Conservation (phyloP, 192 early-diverging fungal species). For the Coemansia reversa region DNA sequence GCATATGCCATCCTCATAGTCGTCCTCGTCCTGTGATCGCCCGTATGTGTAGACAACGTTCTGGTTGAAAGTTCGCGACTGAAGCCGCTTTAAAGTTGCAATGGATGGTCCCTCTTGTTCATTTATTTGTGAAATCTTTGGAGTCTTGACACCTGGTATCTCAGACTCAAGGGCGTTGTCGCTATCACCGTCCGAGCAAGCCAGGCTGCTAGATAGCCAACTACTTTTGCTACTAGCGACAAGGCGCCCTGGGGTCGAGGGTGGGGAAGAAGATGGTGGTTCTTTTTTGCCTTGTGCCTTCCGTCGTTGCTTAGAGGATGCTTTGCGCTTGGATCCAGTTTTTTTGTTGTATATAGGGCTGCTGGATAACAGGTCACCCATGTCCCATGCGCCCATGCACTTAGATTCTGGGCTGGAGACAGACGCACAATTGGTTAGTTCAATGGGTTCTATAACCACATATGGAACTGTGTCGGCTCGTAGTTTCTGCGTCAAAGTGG, state of each 20-base stretch:
- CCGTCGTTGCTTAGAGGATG: background rate
- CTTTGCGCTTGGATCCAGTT: constrained; percentile 12
- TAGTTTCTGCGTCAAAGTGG: background rate
- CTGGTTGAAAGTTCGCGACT: constrained; percentile 31
- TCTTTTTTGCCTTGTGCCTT: constrained; percentile 6
- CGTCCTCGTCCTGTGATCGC: constrained; percentile 32
- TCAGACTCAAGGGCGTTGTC: constrained; percentile 1
- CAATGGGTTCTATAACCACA: background rate
- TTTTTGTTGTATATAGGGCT: constrained; percentile 12
- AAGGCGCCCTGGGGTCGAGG: constrained; percentile 29
- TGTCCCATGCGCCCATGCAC: constrained; percentile 17
- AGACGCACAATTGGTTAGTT: background rate
- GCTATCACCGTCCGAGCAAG: constrained; percentile 19
- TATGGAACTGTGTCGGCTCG: background rate
- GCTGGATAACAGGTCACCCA: constrained; percentile 25
- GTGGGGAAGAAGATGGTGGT: constrained; percentile 45
- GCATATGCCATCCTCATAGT: constrained; percentile 10
- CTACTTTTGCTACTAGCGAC: constrained; percentile 24
- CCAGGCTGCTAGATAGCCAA: constrained; percentile 16
- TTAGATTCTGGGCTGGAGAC: background rate
- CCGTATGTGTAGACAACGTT: constrained; percentile 53
- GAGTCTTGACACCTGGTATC: background rate
- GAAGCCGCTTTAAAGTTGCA: constrained; percentile 43
- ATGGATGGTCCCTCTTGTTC: constrained; percentile 33
- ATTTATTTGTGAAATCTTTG: background rate